These are phyloP conservation scores for Wickerhamiella domercqiae DNA, from an alignment of 805 yeast species.

Conservation along the genomic window DNA sequence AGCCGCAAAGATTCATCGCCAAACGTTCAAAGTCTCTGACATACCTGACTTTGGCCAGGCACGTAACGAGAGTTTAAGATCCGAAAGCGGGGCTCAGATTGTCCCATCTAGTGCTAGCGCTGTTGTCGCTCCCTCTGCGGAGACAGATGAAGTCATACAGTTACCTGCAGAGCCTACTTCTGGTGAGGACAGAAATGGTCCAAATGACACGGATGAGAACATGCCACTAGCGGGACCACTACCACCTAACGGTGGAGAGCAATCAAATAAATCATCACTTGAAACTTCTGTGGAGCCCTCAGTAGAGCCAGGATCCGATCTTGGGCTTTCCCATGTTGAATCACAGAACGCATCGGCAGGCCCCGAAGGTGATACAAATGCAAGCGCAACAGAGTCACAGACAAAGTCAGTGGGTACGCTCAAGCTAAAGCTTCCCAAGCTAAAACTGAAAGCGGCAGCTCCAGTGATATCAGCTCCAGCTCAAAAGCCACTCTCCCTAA, in stretches of 20 bases:
- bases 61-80: background rate
- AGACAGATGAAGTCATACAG: background rate
- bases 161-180: background rate
- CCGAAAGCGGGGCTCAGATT: background rate
- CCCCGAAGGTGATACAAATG: background rate
- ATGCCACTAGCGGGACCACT: background rate
- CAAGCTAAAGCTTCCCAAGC: slow-evolving; percentile 1
- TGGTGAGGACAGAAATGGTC: background rate
- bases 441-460: background rate
- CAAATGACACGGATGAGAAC: background rate
- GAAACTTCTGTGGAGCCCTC: background rate
- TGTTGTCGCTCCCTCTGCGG: background rate
- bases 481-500: slow-evolving; percentile 10
- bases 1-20: slow-evolving; percentile 2
- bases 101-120: too few species aligned
- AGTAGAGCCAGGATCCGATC: background rate
- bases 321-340: too few species aligned
- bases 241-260: background rate
- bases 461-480: background rate
- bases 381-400: too few species aligned
- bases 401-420: background rate
- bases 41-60: background rate
- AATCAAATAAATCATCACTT: background rate
- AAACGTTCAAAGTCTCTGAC: background rate
- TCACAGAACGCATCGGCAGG: background rate